Conservation (phyloP, 768 basidiomycete genomes). For the Boletellus ananas region DNA sequence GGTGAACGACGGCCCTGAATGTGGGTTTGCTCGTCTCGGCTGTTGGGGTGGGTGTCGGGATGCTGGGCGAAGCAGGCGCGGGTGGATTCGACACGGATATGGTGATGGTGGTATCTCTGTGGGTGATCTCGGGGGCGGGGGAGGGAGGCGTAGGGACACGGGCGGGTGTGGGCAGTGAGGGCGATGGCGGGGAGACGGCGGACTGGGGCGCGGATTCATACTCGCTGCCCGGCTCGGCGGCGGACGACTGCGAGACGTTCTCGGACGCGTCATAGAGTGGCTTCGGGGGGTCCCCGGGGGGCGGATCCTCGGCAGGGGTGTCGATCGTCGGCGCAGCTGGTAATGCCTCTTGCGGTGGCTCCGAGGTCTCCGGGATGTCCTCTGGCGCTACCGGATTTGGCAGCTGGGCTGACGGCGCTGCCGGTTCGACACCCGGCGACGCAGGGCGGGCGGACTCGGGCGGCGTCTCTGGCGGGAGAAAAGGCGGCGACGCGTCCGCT, state of each 20-base stretch:
- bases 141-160: not conserved
- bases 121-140: not conserved
- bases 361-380: not conserved
- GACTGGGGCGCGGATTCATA: slow-evolving; percentile 16
- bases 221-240: not conserved
- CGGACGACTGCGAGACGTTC: slow-evolving; percentile 3
- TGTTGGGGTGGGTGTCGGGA: slow-evolving; percentile 7
- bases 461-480: slow-evolving; percentile 8
- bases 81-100: slow-evolving; percentile 4
- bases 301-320: slow-evolving; percentile 1
- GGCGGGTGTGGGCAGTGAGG: slow-evolving; percentile 1
- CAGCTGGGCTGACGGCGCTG: not conserved
- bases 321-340: not conserved
- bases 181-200: slow-evolving; percentile 7
- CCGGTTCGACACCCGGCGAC: not conserved
- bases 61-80: slow-evolving; percentile 1
- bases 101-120: not conserved
- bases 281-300: not conserved
- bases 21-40: slow-evolving; percentile 18
- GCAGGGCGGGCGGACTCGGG: not conserved
- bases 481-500: slow-evolving; percentile 3
- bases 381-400: not conserved
- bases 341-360: not conserved
- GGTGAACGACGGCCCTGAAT: slow-evolving; percentile 58
- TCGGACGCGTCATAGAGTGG: slow-evolving; percentile 3